These are phyloP conservation scores for Trichodelitschia bisporula DNA, from an alignment of 495 filamentous ascomycete genomes.

Conservation along the genomic window DNA sequence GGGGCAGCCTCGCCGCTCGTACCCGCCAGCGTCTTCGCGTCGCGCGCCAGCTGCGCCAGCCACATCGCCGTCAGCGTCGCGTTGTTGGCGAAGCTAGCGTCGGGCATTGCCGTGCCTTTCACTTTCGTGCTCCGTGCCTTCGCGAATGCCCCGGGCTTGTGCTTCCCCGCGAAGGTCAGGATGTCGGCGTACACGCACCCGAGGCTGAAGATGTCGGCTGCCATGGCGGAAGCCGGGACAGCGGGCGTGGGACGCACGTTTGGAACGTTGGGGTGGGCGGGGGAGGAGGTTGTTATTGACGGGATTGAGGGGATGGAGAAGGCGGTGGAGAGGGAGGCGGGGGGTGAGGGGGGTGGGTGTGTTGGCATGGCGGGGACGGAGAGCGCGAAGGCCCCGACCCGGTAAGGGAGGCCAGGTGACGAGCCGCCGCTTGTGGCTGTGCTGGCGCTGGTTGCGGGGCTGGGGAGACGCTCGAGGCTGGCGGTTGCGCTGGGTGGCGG, in stretches of 20 bases:
- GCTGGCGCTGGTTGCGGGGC: slow-evolving; percentile 5
- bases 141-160: slow-evolving; percentile 41
- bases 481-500: slow-evolving; percentile 3
- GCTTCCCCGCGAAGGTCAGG: slow-evolving; percentile 46
- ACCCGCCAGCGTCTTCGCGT: slow-evolving; percentile 56
- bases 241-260: no score
- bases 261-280: no score
- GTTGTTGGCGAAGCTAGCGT: not conserved
- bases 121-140: slow-evolving; percentile 51
- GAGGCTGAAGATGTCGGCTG: slow-evolving; percentile 70
- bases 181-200: slow-evolving; percentile 46
- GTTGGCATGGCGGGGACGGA: no score
- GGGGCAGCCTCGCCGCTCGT: slow-evolving; percentile 34
- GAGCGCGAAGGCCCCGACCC: no score
- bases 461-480: not conserved
- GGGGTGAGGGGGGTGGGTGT: no score
- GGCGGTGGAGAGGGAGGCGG: slow-evolving; percentile 3
- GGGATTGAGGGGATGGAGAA: slow-evolving; percentile 4
- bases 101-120: slow-evolving; percentile 15
- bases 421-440: no score
- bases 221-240: no score
- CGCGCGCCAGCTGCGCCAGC: slow-evolving; percentile 42
- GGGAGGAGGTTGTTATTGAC: slow-evolving; percentile 14
- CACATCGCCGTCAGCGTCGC: slow-evolving; percentile 1
- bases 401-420: no score